These are phyloP conservation scores for Pelargonium fulgidum DNA, from an alignment of 441 rosid genomes.

Conservation along the genomic window DNA sequence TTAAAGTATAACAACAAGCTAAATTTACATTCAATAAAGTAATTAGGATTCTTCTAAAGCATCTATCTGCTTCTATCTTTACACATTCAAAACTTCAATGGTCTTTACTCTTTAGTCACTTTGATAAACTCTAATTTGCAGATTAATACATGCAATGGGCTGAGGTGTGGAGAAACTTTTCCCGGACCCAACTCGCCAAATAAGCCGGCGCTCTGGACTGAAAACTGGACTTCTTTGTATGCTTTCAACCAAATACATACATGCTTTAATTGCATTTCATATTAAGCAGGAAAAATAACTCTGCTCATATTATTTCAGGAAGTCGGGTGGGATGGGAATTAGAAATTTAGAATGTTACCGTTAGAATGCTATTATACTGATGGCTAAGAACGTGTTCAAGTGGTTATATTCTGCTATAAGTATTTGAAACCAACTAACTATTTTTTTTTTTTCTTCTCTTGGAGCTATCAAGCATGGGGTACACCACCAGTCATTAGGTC, in stretches of 20 bases:
- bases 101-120: not conserved
- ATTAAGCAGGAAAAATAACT: not conserved
- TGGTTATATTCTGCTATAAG: not conserved
- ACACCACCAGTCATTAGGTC: conserved; percentile 54
- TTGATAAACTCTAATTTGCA: conserved; percentile 16
- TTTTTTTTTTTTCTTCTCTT: not conserved
- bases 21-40: too few relatives aligned
- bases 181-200: conserved; percentile 55
- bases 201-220: conserved; percentile 66
- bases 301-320: too few relatives aligned
- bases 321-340: too few relatives aligned
- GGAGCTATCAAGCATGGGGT: conserved; percentile 61
- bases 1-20: too few relatives aligned
- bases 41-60: not conserved
- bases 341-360: too few relatives aligned
- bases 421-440: not conserved
- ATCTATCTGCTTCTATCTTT: not conserved
- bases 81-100: not conserved
- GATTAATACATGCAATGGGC: conserved; percentile 69
- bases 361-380: too few relatives aligned
- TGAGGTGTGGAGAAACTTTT: conserved; percentile 67
- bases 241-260: conserved; percentile 8
- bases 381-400: too few relatives aligned
- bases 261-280: not conserved
- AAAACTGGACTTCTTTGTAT: conserved; percentile 70